Evolutionary conservation across 1,284 basidiomycete genomes (phyloP).

Genomic region (Sutorius eximius): DNA sequence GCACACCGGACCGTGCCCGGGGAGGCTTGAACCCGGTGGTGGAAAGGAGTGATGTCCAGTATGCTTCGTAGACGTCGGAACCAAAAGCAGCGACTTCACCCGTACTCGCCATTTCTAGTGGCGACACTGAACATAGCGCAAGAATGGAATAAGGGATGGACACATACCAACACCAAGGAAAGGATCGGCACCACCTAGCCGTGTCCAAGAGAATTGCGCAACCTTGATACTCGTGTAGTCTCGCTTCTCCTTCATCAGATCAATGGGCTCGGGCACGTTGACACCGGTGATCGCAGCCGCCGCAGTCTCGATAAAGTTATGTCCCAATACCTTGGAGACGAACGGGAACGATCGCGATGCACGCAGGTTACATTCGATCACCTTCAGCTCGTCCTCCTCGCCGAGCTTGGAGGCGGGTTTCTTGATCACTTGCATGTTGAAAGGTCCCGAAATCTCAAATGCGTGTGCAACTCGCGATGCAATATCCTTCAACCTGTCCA

Average conservation of each 20-base stretch:
- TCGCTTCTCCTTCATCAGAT: conserved; percentile 87
- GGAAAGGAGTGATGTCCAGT: conserved; percentile 89
- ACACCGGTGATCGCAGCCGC: conserved; percentile 89
- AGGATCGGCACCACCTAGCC: conserved; percentile 91
- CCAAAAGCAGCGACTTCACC: conserved; percentile 99
- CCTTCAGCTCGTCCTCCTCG: conserved; percentile 80
- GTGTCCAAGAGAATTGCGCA: conserved; percentile 98
- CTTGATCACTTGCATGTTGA: conserved; percentile 99
- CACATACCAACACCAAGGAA: conserved; percentile 90
- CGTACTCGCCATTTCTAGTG: conserved; percentile 93
- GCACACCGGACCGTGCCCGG: conserved; percentile 75
- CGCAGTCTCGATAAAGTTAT: conserved; percentile 96
- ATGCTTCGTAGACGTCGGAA: conserved; percentile 92
- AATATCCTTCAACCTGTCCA: conserved; percentile 88
- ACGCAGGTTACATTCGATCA: conserved; percentile 98
- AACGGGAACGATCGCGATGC: conserved; percentile 99
- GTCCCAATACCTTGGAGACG: conserved; percentile 96
- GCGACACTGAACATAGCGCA: not conserved
- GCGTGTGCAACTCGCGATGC: conserved; percentile 94
- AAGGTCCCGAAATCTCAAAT: conserved; percentile 96
- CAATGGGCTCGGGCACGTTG: conserved; percentile 90
- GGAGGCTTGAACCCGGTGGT: conserved; percentile 93
- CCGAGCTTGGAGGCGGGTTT: conserved; percentile 61
- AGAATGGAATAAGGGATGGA: not conserved
- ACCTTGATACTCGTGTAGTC: conserved; percentile 98